Evolutionary conservation across 306 rosid species (phyloP).

Genomic region (Prunus salicina): DNA sequence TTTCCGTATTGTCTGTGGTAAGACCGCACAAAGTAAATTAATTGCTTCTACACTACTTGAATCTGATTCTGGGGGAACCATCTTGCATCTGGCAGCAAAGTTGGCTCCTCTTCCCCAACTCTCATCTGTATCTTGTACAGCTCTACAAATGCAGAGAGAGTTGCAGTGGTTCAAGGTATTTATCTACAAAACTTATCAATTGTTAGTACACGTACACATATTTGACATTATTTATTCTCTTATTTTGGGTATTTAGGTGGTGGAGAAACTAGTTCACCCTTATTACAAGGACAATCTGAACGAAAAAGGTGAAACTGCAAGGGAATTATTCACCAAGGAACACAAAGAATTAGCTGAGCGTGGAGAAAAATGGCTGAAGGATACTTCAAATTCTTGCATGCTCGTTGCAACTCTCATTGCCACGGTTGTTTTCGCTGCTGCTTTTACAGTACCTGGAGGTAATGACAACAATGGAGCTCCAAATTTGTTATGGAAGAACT

Average conservation of each 20-base stretch:
- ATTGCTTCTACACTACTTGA: neutral
- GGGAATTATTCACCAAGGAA: conserved; percentile 12
- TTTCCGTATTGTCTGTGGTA: conserved; percentile 33
- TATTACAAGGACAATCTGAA: neutral
- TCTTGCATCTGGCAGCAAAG: conserved; percentile 54
- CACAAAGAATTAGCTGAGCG: neutral
- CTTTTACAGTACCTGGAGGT: conserved; percentile 53
- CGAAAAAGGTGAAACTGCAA: neutral
- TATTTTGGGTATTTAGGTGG: neutral
- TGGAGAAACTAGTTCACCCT: conserved; percentile 13
- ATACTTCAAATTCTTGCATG: conserved; percentile 50
- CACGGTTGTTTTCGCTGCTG: conserved; percentile 47
- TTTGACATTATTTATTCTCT: neutral
- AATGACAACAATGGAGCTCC: conserved; percentile 43
- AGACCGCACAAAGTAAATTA: conserved; percentile 17
- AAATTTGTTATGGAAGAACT: conserved; percentile 21
- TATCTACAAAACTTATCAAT: neutral
- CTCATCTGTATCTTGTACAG: conserved; percentile 41
- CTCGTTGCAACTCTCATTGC: conserved; percentile 56
- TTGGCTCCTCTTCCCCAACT: conserved; percentile 29
- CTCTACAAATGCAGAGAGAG: conserved; percentile 60
- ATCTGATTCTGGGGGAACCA: neutral
- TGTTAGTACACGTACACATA: neutral
- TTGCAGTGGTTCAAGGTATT: conserved; percentile 24
- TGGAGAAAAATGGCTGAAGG: conserved; percentile 33